A percentile compares a stretch with the other conserved stretches of the same genome.
phyloP scores from a whole-genome alignment of 2,329 filamentous ascomycete genomes.

The Amauroascus niger region DNA sequence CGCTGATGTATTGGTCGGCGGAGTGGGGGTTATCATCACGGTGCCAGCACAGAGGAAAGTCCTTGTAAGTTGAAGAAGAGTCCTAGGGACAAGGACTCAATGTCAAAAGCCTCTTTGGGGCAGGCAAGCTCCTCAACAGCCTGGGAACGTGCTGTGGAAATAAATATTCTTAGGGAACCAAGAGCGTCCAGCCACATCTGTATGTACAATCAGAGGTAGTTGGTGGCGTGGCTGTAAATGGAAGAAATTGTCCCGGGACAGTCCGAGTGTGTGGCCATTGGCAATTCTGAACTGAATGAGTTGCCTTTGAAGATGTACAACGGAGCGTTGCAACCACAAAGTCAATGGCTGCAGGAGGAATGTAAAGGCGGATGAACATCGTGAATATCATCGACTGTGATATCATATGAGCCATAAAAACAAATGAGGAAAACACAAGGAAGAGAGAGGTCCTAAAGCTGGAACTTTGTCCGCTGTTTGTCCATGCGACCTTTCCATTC shows the following conservation, averaged over 20 bases:
- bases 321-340: conserved; percentile 48
- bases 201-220: too few relatives aligned
- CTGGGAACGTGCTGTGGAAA: conserved; percentile 56
- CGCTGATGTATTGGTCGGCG: conserved; percentile 48
- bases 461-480: conserved; percentile 87
- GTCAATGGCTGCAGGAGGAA: background rate
- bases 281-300: conserved; percentile 55
- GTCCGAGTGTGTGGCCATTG: conserved; percentile 74
- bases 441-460: conserved; percentile 48
- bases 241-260: conserved; percentile 82
- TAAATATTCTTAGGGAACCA: conserved; percentile 61
- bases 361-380: too few relatives aligned
- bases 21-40: conserved; percentile 62
- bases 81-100: conserved; percentile 67
- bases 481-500: conserved; percentile 95
- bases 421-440: background rate
- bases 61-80: conserved; percentile 59
- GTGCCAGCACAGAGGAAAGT: conserved; percentile 75
- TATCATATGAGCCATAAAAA: background rate
- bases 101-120: conserved; percentile 22
- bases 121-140: conserved; percentile 57
- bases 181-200: conserved; percentile 52
- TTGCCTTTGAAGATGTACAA: conserved; percentile 48
- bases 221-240: conserved; percentile 63
- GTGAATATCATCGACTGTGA: background rate